Evolutionary conservation across 2,329 filamentous ascomycete species (phyloP), one percentile per base, ranked within the genome.

Genomic region (Aureobasidium sp.): DNA sequence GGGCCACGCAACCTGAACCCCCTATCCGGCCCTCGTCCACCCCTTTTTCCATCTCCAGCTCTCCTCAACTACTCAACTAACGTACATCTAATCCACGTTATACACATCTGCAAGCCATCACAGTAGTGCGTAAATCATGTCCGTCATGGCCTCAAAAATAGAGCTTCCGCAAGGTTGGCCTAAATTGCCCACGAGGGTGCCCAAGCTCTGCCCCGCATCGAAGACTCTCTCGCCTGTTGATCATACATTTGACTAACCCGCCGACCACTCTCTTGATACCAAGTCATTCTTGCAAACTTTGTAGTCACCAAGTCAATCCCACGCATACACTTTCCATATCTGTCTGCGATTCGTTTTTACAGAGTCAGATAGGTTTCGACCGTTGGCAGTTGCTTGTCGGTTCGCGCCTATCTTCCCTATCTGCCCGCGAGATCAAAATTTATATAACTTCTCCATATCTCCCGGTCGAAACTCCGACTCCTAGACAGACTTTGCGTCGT

Each of bases 191-290:
- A 57, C 37, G 41, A 57, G 53, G 41, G 57, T 59, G 57, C 57
- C 45, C 36, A 25, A 41, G 45, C 34, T 41, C 47, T 39, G 30
- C 57, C 57, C 45, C 57, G 45, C 45, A 50, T 11, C 45, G 9
- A 25, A 6, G 2, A 15, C 2, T 13, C 42, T 27, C 32, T 39
- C 41, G 21, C 37, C 44, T 50, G 45, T 59, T 59, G 34, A 59
- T 59, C 57, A 59, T 59, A 34, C 45, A 16, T 21, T 42, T 59
- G 57, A 49, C 39, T 50, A 59, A 59, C 44, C 45, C 57, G 57
- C 57, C 57, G 57, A 41, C 34, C 36, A 16, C n/a, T 36, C 30
- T 45, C 2, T 4, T 41, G 25, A 54, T 54, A 54, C 50, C 13
- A 9, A 34, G n/a, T n/a, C 32, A 32, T 32, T n/a, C 27, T n/a